Base-by-base conservation (phyloP, 164 flowering plant species). In the Aristolochia contorta region DNA sequence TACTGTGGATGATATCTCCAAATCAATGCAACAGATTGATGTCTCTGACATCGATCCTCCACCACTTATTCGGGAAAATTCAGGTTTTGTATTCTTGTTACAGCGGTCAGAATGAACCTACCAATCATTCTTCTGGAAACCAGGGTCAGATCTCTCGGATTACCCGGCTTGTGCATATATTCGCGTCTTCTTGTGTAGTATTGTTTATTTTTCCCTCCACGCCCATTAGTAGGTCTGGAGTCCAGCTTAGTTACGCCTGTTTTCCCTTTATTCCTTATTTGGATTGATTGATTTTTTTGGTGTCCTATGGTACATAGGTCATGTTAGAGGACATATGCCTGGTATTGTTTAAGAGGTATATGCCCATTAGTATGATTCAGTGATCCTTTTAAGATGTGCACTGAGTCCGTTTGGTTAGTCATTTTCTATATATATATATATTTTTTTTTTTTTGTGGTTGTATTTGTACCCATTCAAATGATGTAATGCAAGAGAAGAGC, bases 1-100 rank as follows among this genome's bases (percentile, higher is more conserved):
- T 78, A 69, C 96, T 0, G 86, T 89, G 67, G 99, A 94, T 62
- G 97, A 94, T 74, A 83, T 94, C 62, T 89, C 96, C 62, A 89
- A 87, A 69, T 82, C 96, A 18, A 79, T 85, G 84, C 79, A 76
- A 64, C 77, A 83, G 70, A 72, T 91, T 51, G 97, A 91, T 20
- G 69, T 85, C 57, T 70, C 83, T 16, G 93, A 89, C 53, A 65
- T 94, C 22, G 93, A 91, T 58, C 93, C 99, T 68, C 99, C 97
- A 19, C 82, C 87, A 16, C 65, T 87, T 56, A 81, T 94, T 45
- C 91, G 97, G 52, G 94, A 91, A 53, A 91, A 86, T 74, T 94
- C 99, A 0, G 96, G 96, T 15, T 91, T 94, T 64, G 77, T 77
- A 12, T 94, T 94, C 76, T 78, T 89, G 56, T 78, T 81, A 57